Conservation (phyloP, 2,329 filamentous ascomycete species). For the Stagonosporopsis vannaccii region DNA sequence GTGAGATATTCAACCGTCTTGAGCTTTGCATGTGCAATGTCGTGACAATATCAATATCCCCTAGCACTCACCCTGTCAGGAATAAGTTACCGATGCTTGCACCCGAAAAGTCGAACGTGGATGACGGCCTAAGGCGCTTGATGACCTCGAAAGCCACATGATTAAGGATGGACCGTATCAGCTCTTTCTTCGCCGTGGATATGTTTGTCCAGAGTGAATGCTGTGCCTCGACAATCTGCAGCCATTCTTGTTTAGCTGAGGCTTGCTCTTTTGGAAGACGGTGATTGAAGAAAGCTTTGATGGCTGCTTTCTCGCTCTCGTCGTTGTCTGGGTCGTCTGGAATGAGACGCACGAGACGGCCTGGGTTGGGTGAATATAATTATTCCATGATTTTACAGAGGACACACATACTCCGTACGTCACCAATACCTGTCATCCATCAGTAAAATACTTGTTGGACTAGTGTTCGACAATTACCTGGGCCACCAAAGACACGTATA, state of each 20-base stretch:
- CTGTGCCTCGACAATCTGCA: slow-evolving; percentile 84
- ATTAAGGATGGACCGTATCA: slow-evolving; percentile 60
- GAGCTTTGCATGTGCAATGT: background rate
- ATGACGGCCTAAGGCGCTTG: slow-evolving; percentile 56
- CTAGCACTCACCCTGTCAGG: slow-evolving; percentile 56
- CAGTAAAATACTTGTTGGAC: background rate
- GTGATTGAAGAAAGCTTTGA: slow-evolving; percentile 87
- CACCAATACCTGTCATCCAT: slow-evolving; percentile 64
- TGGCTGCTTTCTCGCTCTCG: slow-evolving; percentile 67
- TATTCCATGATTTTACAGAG: background rate
- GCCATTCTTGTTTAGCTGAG: slow-evolving; percentile 79
- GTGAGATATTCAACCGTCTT: too few species aligned
- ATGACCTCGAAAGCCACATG: slow-evolving; percentile 59
- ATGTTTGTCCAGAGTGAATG: slow-evolving; percentile 74
- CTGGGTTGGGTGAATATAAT: slow-evolving; percentile 53
- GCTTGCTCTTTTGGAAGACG: slow-evolving; percentile 70
- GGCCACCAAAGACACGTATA: slow-evolving; percentile 92
- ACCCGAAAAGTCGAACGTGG: slow-evolving; percentile 58
- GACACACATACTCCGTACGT: slow-evolving; percentile 70
- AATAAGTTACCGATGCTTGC: slow-evolving; percentile 62
- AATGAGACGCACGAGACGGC: slow-evolving; percentile 88
- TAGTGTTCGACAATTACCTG: slow-evolving; percentile 64
- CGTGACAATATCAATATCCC: background rate
- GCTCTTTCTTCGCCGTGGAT: slow-evolving; percentile 59
- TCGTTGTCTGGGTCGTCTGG: slow-evolving; percentile 66